Evolutionary conservation across 225 moss, liverwort and hornwort species (phyloP).

Genomic region (Lunularia cruciata): DNA sequence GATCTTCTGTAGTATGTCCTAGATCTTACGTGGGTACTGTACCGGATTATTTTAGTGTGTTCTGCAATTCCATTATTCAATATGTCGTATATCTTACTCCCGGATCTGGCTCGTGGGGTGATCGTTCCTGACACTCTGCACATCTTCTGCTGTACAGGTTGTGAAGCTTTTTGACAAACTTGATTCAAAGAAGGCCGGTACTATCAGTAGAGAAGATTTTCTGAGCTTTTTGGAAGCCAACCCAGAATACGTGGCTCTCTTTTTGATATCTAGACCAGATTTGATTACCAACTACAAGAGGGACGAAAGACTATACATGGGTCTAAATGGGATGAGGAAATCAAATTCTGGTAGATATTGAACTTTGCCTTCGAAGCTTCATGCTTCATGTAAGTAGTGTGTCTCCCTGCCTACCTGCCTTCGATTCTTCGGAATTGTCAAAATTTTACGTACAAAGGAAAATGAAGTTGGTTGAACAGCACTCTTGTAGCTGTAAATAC

Average conservation of each 20-base stretch:
- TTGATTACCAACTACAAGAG: slow-evolving; percentile 40
- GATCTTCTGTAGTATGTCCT: no score
- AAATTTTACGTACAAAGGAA: not conserved
- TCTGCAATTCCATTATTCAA: no score
- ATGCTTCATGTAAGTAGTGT: not conserved
- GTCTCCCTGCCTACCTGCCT: not conserved
- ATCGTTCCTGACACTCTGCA: no score
- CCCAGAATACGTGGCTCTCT: slow-evolving; percentile 77
- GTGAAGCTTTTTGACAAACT: slow-evolving; percentile 60
- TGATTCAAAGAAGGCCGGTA: slow-evolving; percentile 68
- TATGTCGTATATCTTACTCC: no score
- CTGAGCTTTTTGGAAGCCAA: slow-evolving; percentile 64
- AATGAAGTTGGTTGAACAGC: slow-evolving; percentile 11
- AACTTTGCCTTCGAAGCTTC: not conserved
- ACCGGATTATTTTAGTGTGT: no score
- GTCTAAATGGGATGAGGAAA: slow-evolving; percentile 20
- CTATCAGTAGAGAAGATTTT: slow-evolving; percentile 65
- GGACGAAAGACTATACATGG: slow-evolving; percentile 15
- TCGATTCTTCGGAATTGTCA: not conserved
- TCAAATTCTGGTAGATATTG: slow-evolving; percentile 22
- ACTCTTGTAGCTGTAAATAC: slow-evolving; percentile 13
- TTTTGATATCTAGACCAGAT: slow-evolving; percentile 76
- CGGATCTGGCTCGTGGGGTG: no score
- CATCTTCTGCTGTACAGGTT: slow-evolving; percentile 48
- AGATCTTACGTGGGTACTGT: no score